Conservation (phyloP, 225 moss, liverwort and hornwort species). For the Marchantia paleacea region DNA sequence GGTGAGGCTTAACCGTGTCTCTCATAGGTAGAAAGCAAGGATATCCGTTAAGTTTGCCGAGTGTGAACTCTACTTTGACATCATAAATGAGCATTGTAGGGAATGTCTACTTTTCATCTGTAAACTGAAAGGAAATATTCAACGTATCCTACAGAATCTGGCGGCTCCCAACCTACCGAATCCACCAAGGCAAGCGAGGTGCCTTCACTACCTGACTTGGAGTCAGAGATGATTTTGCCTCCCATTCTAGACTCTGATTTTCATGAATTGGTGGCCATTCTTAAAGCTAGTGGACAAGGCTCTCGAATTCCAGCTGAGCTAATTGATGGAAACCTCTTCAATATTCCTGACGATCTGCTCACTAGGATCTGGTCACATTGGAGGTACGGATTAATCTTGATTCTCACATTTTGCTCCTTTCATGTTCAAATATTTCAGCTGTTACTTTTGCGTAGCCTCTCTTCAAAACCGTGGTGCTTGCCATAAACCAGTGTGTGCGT, state of each 20-base stretch:
- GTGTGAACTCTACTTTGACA: not conserved
- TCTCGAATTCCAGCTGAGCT: conserved; percentile 10
- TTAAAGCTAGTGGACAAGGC: conserved; percentile 16
- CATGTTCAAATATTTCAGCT: too few relatives aligned
- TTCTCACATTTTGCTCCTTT: not conserved
- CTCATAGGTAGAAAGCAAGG: not conserved
- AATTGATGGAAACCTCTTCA: conserved; percentile 20
- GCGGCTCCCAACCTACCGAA: not conserved
- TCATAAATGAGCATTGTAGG: not conserved
- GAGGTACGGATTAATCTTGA: conserved; percentile 12
- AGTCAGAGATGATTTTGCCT: not conserved
- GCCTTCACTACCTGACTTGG: not conserved
- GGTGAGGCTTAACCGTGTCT: conserved; percentile 7
- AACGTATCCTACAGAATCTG: conserved; percentile 15
- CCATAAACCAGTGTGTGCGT: too few relatives aligned
- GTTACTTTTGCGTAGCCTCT: too few relatives aligned
- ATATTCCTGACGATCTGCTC: conserved; percentile 30
- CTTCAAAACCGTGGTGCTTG: too few relatives aligned
- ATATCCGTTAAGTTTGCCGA: not conserved
- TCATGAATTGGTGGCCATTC: conserved; percentile 22
- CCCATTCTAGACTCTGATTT: conserved; percentile 21
- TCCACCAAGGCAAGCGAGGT: not conserved
- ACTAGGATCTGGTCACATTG: conserved; percentile 22
- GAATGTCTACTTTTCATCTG: not conserved
- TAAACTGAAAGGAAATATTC: not conserved